These are phyloP conservation scores for Pythium phragmiticola DNA, from an alignment of 352 stramenopile genomes.

Conservation along the genomic window DNA sequence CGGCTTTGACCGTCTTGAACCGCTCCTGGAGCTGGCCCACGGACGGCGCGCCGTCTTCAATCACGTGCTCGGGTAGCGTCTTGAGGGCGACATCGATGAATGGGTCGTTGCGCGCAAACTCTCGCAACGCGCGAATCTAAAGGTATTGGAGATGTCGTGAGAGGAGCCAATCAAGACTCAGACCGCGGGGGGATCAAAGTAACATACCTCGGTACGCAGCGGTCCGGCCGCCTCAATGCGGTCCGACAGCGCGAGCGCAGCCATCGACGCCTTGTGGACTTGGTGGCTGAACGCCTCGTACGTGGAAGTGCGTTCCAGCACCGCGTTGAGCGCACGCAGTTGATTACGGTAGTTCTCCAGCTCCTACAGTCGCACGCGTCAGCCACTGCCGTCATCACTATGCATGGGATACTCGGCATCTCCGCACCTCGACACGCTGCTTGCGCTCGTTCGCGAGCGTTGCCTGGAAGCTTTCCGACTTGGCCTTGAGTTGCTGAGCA, in stretches of 20 bases:
- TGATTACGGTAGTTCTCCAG: slow-evolving; percentile 67
- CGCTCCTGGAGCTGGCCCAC: slow-evolving; percentile 80
- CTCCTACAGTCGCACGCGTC: slow-evolving; percentile 28
- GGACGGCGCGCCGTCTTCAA: slow-evolving; percentile 69
- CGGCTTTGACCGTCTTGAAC: slow-evolving; percentile 78
- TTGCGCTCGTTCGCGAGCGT: slow-evolving; percentile 59
- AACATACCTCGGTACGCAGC: slow-evolving; percentile 53
- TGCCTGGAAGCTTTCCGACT: slow-evolving; percentile 58
- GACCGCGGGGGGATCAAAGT: not conserved
- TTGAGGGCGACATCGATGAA: slow-evolving; percentile 73
- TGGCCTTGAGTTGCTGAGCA: slow-evolving; percentile 41
- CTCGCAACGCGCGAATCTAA: slow-evolving; percentile 61
- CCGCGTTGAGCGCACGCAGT: slow-evolving; percentile 58
- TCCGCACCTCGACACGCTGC: slow-evolving; percentile 43
- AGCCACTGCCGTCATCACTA: not conserved
- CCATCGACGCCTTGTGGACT: slow-evolving; percentile 82
- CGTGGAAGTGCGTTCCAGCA: slow-evolving; percentile 72
- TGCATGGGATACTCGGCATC: too few relatives aligned
- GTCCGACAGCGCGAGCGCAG: slow-evolving; percentile 71
- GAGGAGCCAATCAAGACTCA: not conserved
- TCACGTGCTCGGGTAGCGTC: slow-evolving; percentile 52
- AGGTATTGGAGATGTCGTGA: not conserved
- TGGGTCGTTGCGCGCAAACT: slow-evolving; percentile 68
- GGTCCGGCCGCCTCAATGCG: slow-evolving; percentile 75
- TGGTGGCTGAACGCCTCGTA: slow-evolving; percentile 87